Evolutionary conservation across 257 asterid species (phyloP), one percentile per base, ranked within the genome.

Genomic region (Solanum pinnatisectum): DNA sequence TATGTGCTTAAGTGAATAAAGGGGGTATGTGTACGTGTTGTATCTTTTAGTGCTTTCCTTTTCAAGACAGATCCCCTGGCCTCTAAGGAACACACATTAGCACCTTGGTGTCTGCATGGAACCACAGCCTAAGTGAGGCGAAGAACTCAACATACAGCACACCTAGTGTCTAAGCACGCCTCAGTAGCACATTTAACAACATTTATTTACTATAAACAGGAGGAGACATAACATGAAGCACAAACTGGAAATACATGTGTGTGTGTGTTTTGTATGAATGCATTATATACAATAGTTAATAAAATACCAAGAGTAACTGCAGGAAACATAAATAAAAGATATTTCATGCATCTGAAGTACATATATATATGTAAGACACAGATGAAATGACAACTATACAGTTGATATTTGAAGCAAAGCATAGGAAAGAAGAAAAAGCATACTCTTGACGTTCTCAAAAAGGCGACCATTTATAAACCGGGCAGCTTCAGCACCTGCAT

Each of bases 401-500:
- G 39, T 44, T 8, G 67, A 79, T 27, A 49, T 42, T 44, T 42
- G n/a, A 79, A 44, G 83, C 33, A 25, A 42, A 52, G 46, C 4
- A 73, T 20, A 86, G 27, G 49, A 71, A 40, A 44, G 27, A 67
- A 35, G 52, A 73, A 85, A 71, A 65, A 16, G 65, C 95, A 70
- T 95, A 96, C 99, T 93, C 94, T 94, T 94, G 36, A 96, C 88
- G 84, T 95, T 93, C 84, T 92, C 89, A 40, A 96, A 95, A 87
- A 96, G 98, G 67, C 88, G 91, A 39, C 87, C 84, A 88, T 87
- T 92, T 83, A 96, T 91, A 86, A 96, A 96, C 76, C 81, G 91
- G 12, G 99, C 88, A 90, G 96, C 96, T 70, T 96, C 99, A 0
- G 98, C 94, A 87, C 99, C 99, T 16, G 92, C 99, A 92, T 96